Evolutionary conservation across 108 stramenopile species (phyloP).

Genomic region (Pseudonitzschia multiseries): DNA sequence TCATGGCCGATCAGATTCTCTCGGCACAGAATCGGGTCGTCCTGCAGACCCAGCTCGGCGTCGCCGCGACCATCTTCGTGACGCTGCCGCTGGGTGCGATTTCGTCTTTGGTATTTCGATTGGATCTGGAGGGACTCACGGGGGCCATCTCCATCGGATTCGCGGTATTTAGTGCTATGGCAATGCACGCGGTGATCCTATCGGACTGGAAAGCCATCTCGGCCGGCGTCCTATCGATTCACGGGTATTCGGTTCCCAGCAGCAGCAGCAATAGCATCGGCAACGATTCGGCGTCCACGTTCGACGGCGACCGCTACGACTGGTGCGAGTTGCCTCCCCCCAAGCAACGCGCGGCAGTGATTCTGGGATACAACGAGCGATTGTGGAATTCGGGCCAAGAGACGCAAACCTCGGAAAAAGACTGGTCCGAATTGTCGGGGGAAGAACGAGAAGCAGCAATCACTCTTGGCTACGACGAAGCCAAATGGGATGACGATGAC

Average conservation of each 20-base stretch:
- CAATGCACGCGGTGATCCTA: neutral
- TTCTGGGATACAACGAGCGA: slow-evolving; percentile 21
- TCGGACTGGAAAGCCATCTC: slow-evolving; percentile 1
- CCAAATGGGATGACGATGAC: slow-evolving; percentile 22
- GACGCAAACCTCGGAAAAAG: neutral
- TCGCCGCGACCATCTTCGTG: slow-evolving; percentile 43
- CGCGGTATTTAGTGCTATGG: slow-evolving; percentile 18
- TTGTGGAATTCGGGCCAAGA: slow-evolving; percentile 21
- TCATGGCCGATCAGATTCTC: slow-evolving; percentile 47
- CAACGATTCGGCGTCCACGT: neutral
- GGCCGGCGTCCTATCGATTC: neutral
- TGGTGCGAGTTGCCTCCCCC: neutral
- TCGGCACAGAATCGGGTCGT: slow-evolving; percentile 60
- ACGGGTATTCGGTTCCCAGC: neutral
- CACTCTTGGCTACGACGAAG: slow-evolving; percentile 21
- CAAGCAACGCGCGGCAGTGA: slow-evolving; percentile 24
- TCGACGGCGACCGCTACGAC: neutral
- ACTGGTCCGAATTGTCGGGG: slow-evolving; percentile 46
- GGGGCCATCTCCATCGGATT: slow-evolving; percentile 55
- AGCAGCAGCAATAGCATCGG: neutral
- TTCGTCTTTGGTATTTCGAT: slow-evolving; percentile 34
- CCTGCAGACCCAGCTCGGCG: slow-evolving; percentile 44
- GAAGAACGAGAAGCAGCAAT: slow-evolving; percentile 45
- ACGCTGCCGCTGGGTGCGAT: slow-evolving; percentile 51
- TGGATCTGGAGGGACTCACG: slow-evolving; percentile 42